Conservation (phyloP, 805 yeast species). For the Candida silvatica region DNA sequence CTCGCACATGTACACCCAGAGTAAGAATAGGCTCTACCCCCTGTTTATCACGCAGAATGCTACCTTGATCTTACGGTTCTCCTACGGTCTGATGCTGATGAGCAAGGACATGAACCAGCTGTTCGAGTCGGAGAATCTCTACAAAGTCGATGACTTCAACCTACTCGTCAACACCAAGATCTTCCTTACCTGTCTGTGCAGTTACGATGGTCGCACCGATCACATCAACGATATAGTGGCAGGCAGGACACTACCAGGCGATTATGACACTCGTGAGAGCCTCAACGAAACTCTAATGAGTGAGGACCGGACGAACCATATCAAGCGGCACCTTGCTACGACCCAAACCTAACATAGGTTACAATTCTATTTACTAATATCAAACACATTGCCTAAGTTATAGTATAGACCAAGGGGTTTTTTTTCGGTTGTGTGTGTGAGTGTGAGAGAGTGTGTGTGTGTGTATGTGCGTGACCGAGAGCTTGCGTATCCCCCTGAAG, state of each 20-base stretch:
- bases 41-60: slow-evolving; percentile 38
- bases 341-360: too few relatives aligned
- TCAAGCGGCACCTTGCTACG: slow-evolving; percentile 19
- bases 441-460: too few relatives aligned
- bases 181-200: slow-evolving; percentile 22
- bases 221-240: not conserved
- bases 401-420: not conserved
- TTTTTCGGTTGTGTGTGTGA: too few relatives aligned
- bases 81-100: slow-evolving; percentile 39
- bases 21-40: slow-evolving; percentile 35
- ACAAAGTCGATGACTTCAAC: slow-evolving; percentile 23
- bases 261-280: not conserved
- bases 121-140: slow-evolving; percentile 22
- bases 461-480: not conserved
- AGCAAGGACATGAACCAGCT: slow-evolving; percentile 39
- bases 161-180: slow-evolving; percentile 26
- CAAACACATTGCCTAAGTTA: not conserved
- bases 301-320: slow-evolving; percentile 18
- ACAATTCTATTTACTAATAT: too few relatives aligned
- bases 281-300: slow-evolving; percentile 8
- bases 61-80: slow-evolving; percentile 30
- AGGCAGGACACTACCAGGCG: too few relatives aligned
- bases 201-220: slow-evolving; percentile 7
- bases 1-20: slow-evolving; percentile 23
- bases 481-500: not conserved